Base-by-base conservation (phyloP, 345 rosid genomes). In the Bruguiera gymnorhiza region DNA sequence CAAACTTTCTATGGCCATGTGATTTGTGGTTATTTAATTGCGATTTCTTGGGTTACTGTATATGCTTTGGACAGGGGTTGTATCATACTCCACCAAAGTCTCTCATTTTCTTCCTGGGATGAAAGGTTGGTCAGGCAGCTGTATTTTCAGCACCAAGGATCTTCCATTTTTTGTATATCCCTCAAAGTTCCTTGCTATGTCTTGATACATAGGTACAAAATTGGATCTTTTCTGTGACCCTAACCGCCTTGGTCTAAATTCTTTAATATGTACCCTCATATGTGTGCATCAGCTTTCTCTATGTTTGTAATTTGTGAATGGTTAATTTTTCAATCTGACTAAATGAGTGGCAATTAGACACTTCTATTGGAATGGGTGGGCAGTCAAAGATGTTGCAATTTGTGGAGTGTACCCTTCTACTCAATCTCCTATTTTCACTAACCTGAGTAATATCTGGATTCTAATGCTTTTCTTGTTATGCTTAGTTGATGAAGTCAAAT, bases 351-450 rank as follows among this genome's bases (percentile, higher is more conserved):
- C 85, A 85, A 74, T 90, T 97, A 66, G 88, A 92, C 84, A 85
- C 97, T 79, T 92, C 97, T 95, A 80, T 76, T 95, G 89, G 97
- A 95, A 71, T 87, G 92, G 87, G 96, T 87, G 89, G 91, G 62
- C 85, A 86, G 75, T 90, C 96, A 67, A 90, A 92, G 85, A 85
- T 95, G 78, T 75, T 92, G 89, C 99, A 95, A 73, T 87, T 92
- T 88, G 93, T 87, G 89, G 91, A 89, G 99, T 95, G 92, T 77
- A 83, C 72, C 75, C 76, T 79, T 86, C 68, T 76, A 70, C 86
- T 81, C 71, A 34, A 32, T 64, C 79, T 67, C 65, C 10, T 61
- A 26, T 46, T 58, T 21, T 63, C 3, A 21, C 21, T 23, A 48
- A 23, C 55, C 9, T 63, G 18, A 54, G 0, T 52, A 58, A 6